Evolutionary conservation across 257 asterid species (phyloP).

Genomic region (Petrea volubilis): DNA sequence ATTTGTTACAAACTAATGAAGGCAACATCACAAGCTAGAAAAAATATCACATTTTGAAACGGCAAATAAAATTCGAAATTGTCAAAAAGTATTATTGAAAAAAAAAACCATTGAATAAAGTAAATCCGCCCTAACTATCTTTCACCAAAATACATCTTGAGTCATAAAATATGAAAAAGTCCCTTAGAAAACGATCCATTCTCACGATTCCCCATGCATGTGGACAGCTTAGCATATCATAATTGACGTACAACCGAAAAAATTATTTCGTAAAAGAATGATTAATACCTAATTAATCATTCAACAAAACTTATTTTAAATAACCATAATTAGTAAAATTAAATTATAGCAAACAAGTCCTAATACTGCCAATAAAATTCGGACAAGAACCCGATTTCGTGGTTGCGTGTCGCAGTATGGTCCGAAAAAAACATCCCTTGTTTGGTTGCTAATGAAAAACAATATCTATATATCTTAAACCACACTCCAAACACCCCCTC

Average conservation of each 20-base stretch:
- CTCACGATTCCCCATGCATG: no score
- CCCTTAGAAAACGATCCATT: no score
- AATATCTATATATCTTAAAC: constrained; percentile 32
- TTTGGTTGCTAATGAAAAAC: constrained; percentile 22
- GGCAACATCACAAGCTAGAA: no score
- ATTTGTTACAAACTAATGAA: neutral
- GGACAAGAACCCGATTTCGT: neutral
- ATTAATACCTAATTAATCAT: neutral
- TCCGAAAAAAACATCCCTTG: constrained; percentile 7
- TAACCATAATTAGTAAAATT: neutral
- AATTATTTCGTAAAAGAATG: neutral
- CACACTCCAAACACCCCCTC: constrained; percentile 20
- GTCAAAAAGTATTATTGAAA: no score
- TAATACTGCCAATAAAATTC: neutral
- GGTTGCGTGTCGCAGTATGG: neutral
- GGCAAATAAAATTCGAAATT: no score
- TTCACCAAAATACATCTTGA: no score
- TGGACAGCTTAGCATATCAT: no score
- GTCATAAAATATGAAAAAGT: no score
- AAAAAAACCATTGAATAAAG: no score
- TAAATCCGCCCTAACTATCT: no score
- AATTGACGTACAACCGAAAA: neutral
- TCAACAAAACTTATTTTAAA: no score
- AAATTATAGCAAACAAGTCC: neutral
- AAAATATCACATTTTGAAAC: no score